Evolutionary conservation across 176 grass and related monocot genomes (phyloP), one percentile per base, ranked within the genome.

Genomic region (Bromus sterilis): DNA sequence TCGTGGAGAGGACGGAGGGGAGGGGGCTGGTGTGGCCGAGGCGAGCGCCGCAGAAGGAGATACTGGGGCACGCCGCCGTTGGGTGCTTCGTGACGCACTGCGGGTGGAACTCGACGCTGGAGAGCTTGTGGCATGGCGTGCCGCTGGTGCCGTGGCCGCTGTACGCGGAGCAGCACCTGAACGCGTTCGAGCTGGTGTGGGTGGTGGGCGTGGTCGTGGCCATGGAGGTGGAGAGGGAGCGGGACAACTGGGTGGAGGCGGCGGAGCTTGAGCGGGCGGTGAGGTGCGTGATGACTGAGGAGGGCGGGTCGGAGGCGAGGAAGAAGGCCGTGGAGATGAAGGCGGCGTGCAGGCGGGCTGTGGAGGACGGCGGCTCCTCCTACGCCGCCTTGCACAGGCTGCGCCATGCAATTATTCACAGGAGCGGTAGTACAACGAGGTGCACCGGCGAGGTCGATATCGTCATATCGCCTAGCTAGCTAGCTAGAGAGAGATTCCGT

Each of bases 51-150:
- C 89, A 91, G 87, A 75, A 84, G 77, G 83, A 75, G 33, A 76
- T 91, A 3, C 80, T 94, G 1, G 40, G 81, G 9, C 92, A 94
- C 48, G 21, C 37, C 1, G 82, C 92, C 56, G 79, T 91, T 0
- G 81, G 81, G 3, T 42, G 93, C 2, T 97, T 97, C 82, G 85
- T 93, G 61, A 89, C 94, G 21, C 93, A 97, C 82, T 84, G 91
- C 48, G 86, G 90, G 2, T 97, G 90, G 88, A 90, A 88, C 80
- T 97, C 88, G 5, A 25, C 18, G 8, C 80, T 91, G 18, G 93
- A 93, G 90, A 85, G 91, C 75, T 43, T 87, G 48, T 84, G 89
- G 79, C 73, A 44, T 66, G 87, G 80, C 32, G 81, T 91, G 59
- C 92, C 89, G 18, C 55, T 94, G 76, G 75, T 49, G 25, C 73